Base-by-base conservation (phyloP, 345 rosid species). In the Triadica sebifera region DNA sequence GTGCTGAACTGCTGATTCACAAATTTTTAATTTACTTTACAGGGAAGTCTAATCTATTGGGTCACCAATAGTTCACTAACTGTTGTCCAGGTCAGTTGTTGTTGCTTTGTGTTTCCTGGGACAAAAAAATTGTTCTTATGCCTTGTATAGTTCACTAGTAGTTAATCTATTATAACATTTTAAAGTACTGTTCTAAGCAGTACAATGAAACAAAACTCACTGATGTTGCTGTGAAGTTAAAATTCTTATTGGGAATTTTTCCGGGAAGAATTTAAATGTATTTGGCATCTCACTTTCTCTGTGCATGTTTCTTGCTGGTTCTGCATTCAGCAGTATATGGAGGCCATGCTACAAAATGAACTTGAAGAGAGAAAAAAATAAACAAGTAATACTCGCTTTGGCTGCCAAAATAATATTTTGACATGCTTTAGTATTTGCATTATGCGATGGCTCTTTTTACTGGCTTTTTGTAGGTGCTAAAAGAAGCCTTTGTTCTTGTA, bases 21-120 rank as follows among this genome's bases (percentile, higher is more conserved):
- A 69, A 56, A 73, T 77, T 4, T 37, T 38, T 73, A 53, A 45
- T 65, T 81, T 67, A 22, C 76, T 75, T 88, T 74, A 78, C 85
- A 91, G 98, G 98, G 97, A 79, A 91, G 95, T 81, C 87, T 91
- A 73, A 86, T 94, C 43, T 94, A 92, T 76, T 94, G 98, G 98
- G 73, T 87, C 69, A 87, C 98, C 61, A 94, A 94, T 82, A 82
- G 89, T 69, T 89, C 97, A 74, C 71, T 86, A 70, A 92, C 82
- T 82, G 47, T 84, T 49, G 63, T 93, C 59, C 98, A 90, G 98
- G 98, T 94, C 60, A 64, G 86, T 75, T 77, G 19, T 78, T 52
- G 24, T 29, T 1, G 34, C 45, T 49, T 38, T 17, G 12, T 59
- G 16, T 41, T 52, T 47, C 65, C 38, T 0, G 19, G 45, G 29